These are phyloP conservation scores for Chlorella sorokiniana DNA, from an alignment of 139 green algal genomes.

Conservation along the genomic window DNA sequence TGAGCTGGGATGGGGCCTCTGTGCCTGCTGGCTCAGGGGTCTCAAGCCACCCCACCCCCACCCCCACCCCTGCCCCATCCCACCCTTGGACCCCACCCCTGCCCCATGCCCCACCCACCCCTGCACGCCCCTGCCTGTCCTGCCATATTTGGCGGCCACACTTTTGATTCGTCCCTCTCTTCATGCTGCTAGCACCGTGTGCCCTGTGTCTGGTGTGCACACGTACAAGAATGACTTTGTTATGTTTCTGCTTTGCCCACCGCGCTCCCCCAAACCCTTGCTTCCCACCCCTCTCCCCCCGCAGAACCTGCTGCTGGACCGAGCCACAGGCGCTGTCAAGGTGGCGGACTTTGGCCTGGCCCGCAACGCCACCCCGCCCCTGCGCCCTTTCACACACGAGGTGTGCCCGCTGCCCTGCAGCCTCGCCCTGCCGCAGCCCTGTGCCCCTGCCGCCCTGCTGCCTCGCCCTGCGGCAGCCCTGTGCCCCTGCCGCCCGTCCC, in stretches of 20 bases:
- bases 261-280: slow-evolving; percentile 44
- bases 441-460: too few species aligned
- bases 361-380: slow-evolving; percentile 57
- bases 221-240: not conserved
- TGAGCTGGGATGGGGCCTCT: too few species aligned
- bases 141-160: too few species aligned
- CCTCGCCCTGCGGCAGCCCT: not conserved
- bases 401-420: not conserved
- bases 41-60: too few species aligned
- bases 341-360: slow-evolving; percentile 77
- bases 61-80: too few species aligned
- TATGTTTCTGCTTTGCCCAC: not conserved
- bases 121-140: too few species aligned
- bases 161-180: too few species aligned
- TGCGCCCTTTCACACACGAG: slow-evolving; percentile 58
- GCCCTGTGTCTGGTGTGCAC: too few species aligned
- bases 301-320: slow-evolving; percentile 77
- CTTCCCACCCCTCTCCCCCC: not conserved
- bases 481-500: not conserved
- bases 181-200: not conserved
- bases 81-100: too few species aligned
- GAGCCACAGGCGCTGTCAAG: slow-evolving; percentile 56
- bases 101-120: too few species aligned
- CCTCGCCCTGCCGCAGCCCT: not conserved
- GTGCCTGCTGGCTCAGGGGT: too few species aligned